Base-by-base conservation (phyloP, 495 filamentous ascomycete genomes). In the Sordaria brevicollis region DNA sequence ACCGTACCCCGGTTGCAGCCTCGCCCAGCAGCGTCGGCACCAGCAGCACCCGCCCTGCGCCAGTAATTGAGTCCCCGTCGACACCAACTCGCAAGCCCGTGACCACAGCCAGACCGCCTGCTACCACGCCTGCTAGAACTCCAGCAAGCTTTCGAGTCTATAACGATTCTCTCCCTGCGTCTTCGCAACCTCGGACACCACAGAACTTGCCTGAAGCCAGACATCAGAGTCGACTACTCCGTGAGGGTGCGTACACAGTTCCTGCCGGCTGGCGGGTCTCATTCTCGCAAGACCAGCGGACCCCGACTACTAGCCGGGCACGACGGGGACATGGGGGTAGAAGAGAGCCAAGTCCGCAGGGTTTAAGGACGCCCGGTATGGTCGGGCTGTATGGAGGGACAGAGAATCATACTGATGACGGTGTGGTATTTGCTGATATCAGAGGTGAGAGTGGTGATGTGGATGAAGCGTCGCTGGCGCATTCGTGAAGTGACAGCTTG, bases 171-270 rank as follows among this genome's bases (percentile, higher is more conserved):
- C 69, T 86, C 62, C 80, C 86, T 9, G 78, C 84, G 31, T 78
- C 77, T 3, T 79, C 77, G 3, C 87, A 89, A 71, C 87, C 87
- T 19, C 85, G 85, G 69, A 89, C 87, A 9, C 86, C 87, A 8
- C 79, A 79, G 36, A 81, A 86, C 67, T 76, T 89, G 11, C 83
- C 85, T 3, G 84, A 85, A 74, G 75, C 83, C 31, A 80, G 83
- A 11, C 84, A 84, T 66, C 82, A 77, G 65, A 84, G 83, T 62
- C 82, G 80, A 29, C 74, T 84, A 65, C 75, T 77, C 15, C 5
- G 49, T 29, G 11, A 17, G 33, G 80, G 83, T 17, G 76, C 80
- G 10, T 85, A 81, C 73, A 87, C 85, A 17, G 83, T 79, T 5
- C 83, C 85, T 19, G 65, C 73, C 25, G 25, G 25, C 31, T 71